Conservation (phyloP, 1,284 basidiomycete species). For the Macrocystidia cucumis region DNA sequence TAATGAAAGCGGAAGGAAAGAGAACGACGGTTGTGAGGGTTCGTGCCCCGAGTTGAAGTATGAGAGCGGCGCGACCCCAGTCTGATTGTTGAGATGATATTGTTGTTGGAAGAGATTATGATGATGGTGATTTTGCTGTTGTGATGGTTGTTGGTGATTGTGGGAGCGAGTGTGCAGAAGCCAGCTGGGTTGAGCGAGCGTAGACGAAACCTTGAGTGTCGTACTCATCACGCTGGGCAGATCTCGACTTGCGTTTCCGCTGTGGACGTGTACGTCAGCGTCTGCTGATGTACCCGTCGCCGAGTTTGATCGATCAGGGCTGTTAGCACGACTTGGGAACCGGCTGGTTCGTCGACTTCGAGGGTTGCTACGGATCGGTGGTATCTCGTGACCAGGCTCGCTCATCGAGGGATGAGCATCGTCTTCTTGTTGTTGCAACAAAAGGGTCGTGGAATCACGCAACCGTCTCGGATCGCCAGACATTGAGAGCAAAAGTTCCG, state of each 20-base stretch:
- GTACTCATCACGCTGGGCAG: slow-evolving; percentile 47
- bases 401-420: no score
- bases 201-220: slow-evolving; percentile 53
- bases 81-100: no score
- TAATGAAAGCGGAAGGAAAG: slow-evolving; percentile 2
- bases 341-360: slow-evolving; percentile 34
- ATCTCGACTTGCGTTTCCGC: slow-evolving; percentile 40
- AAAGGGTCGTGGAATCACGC: slow-evolving; percentile 18
- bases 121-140: slow-evolving; percentile 3
- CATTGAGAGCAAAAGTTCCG: slow-evolving; percentile 69
- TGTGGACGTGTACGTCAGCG: slow-evolving; percentile 46
- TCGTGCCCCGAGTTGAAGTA: no score
- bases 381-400: slow-evolving; percentile 16
- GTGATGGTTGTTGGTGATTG: slow-evolving; percentile 4
- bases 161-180: slow-evolving; percentile 11
- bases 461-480: slow-evolving; percentile 26
- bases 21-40: slow-evolving; percentile 4
- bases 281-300: slow-evolving; percentile 13
- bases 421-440: slow-evolving; percentile 17
- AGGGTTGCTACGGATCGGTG: slow-evolving; percentile 18
- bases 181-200: slow-evolving; percentile 21
- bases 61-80: no score
- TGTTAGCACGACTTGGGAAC: slow-evolving; percentile 38
- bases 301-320: slow-evolving; percentile 32
- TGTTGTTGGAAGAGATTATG: no score